A percentile compares a stretch with the other conserved stretches of the same genome.
Evolutionary conservation across 1,139 yeast species (phyloP).

Genomic region (Geotrichum reessii): DNA sequence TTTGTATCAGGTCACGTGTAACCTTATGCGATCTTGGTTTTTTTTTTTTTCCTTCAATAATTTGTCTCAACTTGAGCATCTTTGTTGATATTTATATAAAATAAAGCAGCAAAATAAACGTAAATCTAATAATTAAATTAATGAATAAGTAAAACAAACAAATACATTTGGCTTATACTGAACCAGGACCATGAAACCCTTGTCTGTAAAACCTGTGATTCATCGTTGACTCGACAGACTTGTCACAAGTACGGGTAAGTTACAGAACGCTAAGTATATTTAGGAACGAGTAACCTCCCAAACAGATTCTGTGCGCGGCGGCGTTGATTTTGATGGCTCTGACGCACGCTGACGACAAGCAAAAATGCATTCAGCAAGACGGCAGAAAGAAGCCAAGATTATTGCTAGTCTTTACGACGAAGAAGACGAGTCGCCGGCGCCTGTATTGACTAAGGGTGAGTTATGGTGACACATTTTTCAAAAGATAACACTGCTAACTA

Average conservation of each 20-base stretch:
- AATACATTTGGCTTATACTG: too few species aligned
- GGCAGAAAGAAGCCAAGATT: constrained; percentile 10
- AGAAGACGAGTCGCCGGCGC: neutral
- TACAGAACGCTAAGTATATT: neutral
- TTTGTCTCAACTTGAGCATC: neutral
- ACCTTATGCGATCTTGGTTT: neutral
- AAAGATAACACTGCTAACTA: neutral
- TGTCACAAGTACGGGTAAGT: neutral
- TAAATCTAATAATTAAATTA: too few species aligned
- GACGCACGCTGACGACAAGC: neutral
- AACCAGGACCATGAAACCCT: too few species aligned
- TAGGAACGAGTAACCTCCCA: neutral
- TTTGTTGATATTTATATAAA: neutral
- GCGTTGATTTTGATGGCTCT: neutral
- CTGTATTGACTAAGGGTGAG: neutral
- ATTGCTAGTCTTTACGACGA: constrained; percentile 7
- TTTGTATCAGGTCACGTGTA: neutral
- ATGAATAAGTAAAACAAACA: neutral
- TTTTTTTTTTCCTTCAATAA: too few species aligned
- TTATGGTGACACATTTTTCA: neutral
- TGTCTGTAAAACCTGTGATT: too few species aligned
- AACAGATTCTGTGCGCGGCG: neutral
- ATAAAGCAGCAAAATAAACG: too few species aligned
- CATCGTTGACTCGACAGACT: neutral
- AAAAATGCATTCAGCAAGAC: constrained; percentile 9